A percentile compares a stretch with the other conserved stretches of the same genome.
Evolutionary conservation across 768 basidiomycete genomes (phyloP).

Genomic region (Termitomyces sp.): DNA sequence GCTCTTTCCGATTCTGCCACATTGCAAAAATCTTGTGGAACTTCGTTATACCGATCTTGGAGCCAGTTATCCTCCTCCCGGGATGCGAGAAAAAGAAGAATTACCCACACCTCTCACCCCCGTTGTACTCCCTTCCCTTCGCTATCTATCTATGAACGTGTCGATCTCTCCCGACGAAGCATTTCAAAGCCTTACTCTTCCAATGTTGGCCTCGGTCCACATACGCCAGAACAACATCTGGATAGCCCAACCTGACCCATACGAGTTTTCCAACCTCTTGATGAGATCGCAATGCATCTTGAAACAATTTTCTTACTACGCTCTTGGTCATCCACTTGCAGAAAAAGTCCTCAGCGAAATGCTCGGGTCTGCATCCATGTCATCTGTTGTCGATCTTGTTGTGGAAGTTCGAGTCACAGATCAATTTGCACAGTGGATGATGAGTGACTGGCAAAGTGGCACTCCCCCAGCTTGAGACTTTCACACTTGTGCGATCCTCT

Average conservation of each 20-base stretch:
- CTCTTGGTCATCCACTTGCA: neutral
- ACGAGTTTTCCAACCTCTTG: slow-evolving; percentile 1
- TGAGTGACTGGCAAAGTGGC: neutral
- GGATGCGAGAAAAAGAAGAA: neutral
- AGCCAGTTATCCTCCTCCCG: neutral
- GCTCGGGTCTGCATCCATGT: slow-evolving; percentile 1
- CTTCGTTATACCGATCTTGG: slow-evolving; percentile 4
- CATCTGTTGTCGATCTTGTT: neutral
- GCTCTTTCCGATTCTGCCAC: neutral
- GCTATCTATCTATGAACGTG: neutral
- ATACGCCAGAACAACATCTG: neutral
- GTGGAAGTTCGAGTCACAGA: neutral
- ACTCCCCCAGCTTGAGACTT: neutral
- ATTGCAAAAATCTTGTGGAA: neutral
- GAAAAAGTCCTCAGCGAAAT: neutral
- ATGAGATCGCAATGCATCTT: slow-evolving; percentile 2
- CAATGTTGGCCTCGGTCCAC: neutral
- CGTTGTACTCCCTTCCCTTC: slow-evolving; percentile 4
- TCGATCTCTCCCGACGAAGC: neutral
- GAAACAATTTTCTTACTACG: slow-evolving; percentile 1
- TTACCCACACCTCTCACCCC: neutral
- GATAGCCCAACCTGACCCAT: neutral
- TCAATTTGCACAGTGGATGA: neutral
- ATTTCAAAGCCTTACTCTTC: slow-evolving; percentile 3
- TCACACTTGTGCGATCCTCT: neutral